Evolutionary conservation across 1,139 yeast species (phyloP).

Genomic region (Pichia sp.): DNA sequence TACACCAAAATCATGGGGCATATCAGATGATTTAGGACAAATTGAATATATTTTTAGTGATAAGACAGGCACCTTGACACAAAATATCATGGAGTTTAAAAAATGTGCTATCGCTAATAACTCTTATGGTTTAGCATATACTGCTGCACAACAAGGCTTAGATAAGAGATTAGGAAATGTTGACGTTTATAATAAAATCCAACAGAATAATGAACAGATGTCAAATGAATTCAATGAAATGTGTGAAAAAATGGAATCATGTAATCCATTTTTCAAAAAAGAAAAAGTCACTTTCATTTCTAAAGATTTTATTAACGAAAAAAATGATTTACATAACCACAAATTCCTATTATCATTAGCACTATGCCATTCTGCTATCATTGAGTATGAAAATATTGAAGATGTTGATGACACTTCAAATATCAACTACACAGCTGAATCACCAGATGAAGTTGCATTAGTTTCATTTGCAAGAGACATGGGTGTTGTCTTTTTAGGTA

Average conservation of each 20-base stretch:
- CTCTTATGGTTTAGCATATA: constrained; percentile 53
- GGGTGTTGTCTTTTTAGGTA: constrained; percentile 46
- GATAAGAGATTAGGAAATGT: constrained; percentile 45
- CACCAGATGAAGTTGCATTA: constrained; percentile 61
- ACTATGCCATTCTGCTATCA: constrained; percentile 54
- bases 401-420: constrained; percentile 32
- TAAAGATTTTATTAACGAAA: constrained; percentile 38
- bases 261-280: constrained; percentile 30
- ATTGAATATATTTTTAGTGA: constrained; percentile 57
- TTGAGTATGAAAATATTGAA: constrained; percentile 33
- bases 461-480: constrained; percentile 54
- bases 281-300: constrained; percentile 46
- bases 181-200: constrained; percentile 45
- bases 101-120: constrained; percentile 47
- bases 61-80: constrained; percentile 57
- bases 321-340: constrained; percentile 37
- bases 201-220: constrained; percentile 36
- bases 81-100: constrained; percentile 55
- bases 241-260: constrained; percentile 27
- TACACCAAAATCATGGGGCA: constrained; percentile 56
- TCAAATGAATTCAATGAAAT: constrained; percentile 36
- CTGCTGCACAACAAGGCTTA: constrained; percentile 56
- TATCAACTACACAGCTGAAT: constrained; percentile 46
- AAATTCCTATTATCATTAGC: constrained; percentile 50
- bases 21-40: constrained; percentile 61